Evolutionary conservation across 495 filamentous ascomycete species (phyloP).

Genomic region (Lichina pygmaea): DNA sequence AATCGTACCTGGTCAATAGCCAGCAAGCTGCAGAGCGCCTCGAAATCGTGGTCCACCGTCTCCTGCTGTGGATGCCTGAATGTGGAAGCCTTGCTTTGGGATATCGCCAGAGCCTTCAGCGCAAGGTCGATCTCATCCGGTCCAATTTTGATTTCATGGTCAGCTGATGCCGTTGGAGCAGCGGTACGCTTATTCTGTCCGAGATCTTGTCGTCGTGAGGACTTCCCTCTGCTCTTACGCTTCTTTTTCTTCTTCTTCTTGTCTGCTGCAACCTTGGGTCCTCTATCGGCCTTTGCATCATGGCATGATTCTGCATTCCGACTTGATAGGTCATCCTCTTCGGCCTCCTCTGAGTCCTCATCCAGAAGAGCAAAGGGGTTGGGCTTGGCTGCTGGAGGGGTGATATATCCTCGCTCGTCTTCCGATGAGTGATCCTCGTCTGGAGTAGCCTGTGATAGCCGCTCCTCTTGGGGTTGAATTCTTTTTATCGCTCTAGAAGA

Average conservation of each 20-base stretch:
- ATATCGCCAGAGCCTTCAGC: constrained; percentile 28
- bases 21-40: constrained; percentile 30
- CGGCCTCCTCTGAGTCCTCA: constrained; percentile 19
- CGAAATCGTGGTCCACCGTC: constrained; percentile 1
- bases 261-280: constrained; percentile 13
- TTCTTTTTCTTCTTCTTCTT: constrained; percentile 30
- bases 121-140: constrained; percentile 69
- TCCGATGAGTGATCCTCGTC: constrained; percentile 9
- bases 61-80: not conserved
- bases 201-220: not conserved
- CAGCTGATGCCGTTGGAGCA: constrained; percentile 9
- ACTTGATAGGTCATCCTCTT: constrained; percentile 11
- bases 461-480: constrained; percentile 34
- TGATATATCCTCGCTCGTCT: constrained; percentile 6
- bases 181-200: constrained; percentile 20
- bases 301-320: constrained; percentile 8
- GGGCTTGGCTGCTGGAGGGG: constrained; percentile 5
- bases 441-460: constrained; percentile 10
- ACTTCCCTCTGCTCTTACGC: constrained; percentile 23
- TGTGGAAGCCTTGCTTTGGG: constrained; percentile 6
- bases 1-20: constrained; percentile 53
- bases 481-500: constrained; percentile 58
- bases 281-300: constrained; percentile 12
- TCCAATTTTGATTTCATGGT: constrained; percentile 14
- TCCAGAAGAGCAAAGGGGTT: constrained; percentile 14